A percentile compares a stretch with the other conserved stretches of the same genome.
These are phyloP conservation scores for Neopestalotiopsis clavispora DNA, from an alignment of 2,329 filamentous ascomycete species.

Conservation along the genomic window DNA sequence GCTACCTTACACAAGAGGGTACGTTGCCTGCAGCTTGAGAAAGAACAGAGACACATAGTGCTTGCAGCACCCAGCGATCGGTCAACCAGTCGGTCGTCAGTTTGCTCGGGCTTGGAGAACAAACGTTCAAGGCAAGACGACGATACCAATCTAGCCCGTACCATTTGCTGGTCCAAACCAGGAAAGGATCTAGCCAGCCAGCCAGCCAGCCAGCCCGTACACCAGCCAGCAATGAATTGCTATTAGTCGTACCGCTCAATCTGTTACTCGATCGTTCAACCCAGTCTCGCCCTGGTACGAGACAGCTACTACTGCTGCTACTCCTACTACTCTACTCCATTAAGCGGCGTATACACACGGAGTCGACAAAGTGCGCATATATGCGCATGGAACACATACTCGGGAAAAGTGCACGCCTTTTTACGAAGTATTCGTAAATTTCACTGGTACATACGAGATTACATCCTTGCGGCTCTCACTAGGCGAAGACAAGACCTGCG, in stretches of 20 bases:
- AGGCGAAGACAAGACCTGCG: neutral
- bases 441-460: constrained; percentile 11
- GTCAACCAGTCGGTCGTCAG: no score
- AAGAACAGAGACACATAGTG: no score
- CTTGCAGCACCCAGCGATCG: no score
- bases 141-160: no score
- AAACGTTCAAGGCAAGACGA: no score
- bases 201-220: neutral
- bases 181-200: neutral
- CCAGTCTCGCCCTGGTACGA: neutral
- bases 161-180: neutral
- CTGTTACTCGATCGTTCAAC: neutral
- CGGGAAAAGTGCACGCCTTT: neutral
- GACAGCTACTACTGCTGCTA: neutral
- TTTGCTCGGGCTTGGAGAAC: no score
- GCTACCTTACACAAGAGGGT: no score
- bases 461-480: constrained; percentile 17
- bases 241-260: neutral
- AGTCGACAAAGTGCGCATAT: neutral
- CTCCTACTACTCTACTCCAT: neutral
- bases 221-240: neutral
- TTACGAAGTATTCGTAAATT: neutral
- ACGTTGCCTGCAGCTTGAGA: no score
- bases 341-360: neutral
- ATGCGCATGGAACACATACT: neutral